phyloP scores from a whole-genome alignment of 1,139 yeast species.

The Lodderomyces pseudojiufengensis region DNA sequence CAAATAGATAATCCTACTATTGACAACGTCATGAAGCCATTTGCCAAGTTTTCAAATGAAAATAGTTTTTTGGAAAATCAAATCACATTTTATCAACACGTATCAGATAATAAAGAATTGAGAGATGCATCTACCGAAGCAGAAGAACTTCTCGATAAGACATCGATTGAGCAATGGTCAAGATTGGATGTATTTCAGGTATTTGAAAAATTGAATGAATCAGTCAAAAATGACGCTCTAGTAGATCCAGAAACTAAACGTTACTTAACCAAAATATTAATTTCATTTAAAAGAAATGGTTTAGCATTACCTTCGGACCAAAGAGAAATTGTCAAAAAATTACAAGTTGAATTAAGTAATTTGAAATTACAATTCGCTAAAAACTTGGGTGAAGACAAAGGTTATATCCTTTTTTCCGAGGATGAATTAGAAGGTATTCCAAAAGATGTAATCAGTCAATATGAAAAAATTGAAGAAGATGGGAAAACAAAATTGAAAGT shows the following conservation, averaged over 20 bases:
- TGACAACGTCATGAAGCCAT: constrained; percentile 52
- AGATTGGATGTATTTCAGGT: constrained; percentile 66
- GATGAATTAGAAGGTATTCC: constrained; percentile 78
- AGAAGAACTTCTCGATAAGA: constrained; percentile 53
- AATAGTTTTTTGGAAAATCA: constrained; percentile 43
- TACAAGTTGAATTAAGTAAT: constrained; percentile 57
- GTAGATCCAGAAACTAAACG: constrained; percentile 56
- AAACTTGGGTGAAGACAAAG: constrained; percentile 71
- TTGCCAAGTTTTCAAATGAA: constrained; percentile 47
- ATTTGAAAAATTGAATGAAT: constrained; percentile 49
- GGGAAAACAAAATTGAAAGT: constrained; percentile 52
- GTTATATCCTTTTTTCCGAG: constrained; percentile 51
- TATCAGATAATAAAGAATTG: constrained; percentile 55
- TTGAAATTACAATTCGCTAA: constrained; percentile 56
- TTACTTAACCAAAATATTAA: constrained; percentile 53
- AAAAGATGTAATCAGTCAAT: constrained; percentile 53
- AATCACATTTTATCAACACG: constrained; percentile 65
- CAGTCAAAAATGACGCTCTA: constrained; percentile 21
- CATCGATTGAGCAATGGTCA: constrained; percentile 57
- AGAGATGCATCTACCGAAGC: constrained; percentile 71
- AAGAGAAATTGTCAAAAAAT: constrained; percentile 52
- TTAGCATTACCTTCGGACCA: constrained; percentile 54
- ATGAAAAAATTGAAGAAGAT: constrained; percentile 43
- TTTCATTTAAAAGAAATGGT: constrained; percentile 62
- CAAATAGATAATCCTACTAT: constrained; percentile 45